Conservation (phyloP, 2,329 filamentous ascomycete species). For the Sporothrix phasma region DNA sequence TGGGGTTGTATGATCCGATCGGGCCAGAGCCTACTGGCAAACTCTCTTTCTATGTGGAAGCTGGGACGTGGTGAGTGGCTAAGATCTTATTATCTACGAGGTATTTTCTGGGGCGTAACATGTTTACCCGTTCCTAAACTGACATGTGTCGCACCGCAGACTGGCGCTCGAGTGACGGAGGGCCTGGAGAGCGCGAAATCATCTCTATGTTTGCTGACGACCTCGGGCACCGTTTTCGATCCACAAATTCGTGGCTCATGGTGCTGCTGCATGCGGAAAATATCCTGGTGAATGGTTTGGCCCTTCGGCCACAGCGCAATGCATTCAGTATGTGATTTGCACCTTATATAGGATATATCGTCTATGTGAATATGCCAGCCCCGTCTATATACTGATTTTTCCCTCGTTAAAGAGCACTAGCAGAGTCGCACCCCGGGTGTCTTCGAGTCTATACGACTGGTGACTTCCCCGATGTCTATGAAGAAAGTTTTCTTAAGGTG, state of each 20-base stretch:
- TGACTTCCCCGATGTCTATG: slow-evolving; percentile 85
- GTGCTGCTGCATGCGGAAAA: slow-evolving; percentile 79
- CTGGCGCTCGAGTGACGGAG: slow-evolving; percentile 59
- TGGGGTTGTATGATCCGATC: slow-evolving; percentile 99
- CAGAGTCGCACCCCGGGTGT: slow-evolving; percentile 52
- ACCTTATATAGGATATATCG: background rate
- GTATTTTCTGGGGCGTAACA: background rate
- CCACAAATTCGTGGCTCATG: slow-evolving; percentile 85
- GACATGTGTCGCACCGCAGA: slow-evolving; percentile 33
- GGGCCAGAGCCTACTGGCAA: slow-evolving; percentile 85
- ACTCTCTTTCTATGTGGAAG: slow-evolving; percentile 61
- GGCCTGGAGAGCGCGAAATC: slow-evolving; percentile 56
- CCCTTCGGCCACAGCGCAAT: slow-evolving; percentile 87
- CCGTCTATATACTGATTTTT: background rate
- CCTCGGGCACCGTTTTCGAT: slow-evolving; percentile 81
- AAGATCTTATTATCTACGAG: too few species aligned
- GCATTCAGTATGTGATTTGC: slow-evolving; percentile 67
- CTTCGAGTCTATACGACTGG: slow-evolving; percentile 82
- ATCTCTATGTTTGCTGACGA: slow-evolving; percentile 82
- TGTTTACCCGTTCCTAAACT: background rate
- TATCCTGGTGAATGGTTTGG: slow-evolving; percentile 98
- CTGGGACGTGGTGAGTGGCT: slow-evolving; percentile 64
- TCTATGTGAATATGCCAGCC: background rate
- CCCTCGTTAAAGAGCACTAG: slow-evolving; percentile 53
- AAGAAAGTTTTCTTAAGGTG: slow-evolving; percentile 73